Evolutionary conservation across 768 basidiomycete species (phyloP).

Genomic region (Myochromella boudieri): DNA sequence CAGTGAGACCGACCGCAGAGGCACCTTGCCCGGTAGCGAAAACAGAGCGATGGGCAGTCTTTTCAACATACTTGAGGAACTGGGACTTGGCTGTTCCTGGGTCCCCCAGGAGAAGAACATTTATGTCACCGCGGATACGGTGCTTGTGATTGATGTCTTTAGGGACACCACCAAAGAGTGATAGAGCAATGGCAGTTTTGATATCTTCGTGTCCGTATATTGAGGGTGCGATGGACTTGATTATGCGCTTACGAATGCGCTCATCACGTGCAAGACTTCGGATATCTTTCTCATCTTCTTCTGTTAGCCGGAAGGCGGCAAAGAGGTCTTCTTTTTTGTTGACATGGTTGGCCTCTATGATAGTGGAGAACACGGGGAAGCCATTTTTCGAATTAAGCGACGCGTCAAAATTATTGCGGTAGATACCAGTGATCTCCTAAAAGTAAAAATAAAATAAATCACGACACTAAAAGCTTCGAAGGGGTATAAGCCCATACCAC

Average conservation of each 20-base stretch:
- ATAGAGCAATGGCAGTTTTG: constrained; percentile 95
- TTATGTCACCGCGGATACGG: constrained; percentile 96
- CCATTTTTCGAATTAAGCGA: constrained; percentile 98
- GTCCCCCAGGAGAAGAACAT: constrained; percentile 93
- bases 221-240: constrained; percentile 98
- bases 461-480: background rate
- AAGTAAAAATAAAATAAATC: constrained; percentile 7
- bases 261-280: constrained; percentile 85
- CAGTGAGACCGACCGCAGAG: constrained; percentile 96
- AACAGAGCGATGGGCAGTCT: constrained; percentile 96
- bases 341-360: constrained; percentile 97
- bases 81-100: constrained; percentile 99
- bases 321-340: constrained; percentile 99
- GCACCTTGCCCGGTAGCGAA: constrained; percentile 99
- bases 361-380: constrained; percentile 98
- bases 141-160: constrained; percentile 98
- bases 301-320: constrained; percentile 95
- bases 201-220: constrained; percentile 99
- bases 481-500: constrained; percentile 61
- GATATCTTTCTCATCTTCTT: constrained; percentile 95
- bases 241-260: constrained; percentile 93
- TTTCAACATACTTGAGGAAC: constrained; percentile 98
- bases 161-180: constrained; percentile 89
- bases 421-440: constrained; percentile 96
- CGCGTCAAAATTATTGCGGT: constrained; percentile 98